Evolutionary conservation across 2,329 filamentous ascomycete genomes (phyloP).

Genomic region (Metarhizium album): DNA sequence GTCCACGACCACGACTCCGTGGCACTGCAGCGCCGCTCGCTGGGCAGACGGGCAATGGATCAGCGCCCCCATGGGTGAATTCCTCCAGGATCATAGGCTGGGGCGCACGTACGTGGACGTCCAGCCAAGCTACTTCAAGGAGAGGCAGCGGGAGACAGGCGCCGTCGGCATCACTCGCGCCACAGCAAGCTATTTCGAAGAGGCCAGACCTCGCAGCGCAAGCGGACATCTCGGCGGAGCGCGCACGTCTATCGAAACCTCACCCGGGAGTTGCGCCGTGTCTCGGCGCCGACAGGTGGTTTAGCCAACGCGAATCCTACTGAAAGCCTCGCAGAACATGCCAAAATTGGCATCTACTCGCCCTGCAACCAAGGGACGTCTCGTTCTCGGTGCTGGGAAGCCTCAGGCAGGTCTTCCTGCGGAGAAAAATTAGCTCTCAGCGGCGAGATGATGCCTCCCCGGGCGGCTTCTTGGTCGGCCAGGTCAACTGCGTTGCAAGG

Average conservation of each 20-base stretch:
- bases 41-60: conserved; percentile 12
- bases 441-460: conserved; percentile 18
- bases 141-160: not conserved
- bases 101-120: conserved; percentile 14
- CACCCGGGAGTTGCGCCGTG: conserved; percentile 17
- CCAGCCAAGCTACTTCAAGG: conserved; percentile 10
- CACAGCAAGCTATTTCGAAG: not conserved
- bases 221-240: conserved; percentile 1
- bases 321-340: conserved; percentile 20
- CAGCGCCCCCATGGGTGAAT: conserved; percentile 15
- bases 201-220: conserved; percentile 2
- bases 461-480: conserved; percentile 16
- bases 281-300: conserved; percentile 24
- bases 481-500: conserved; percentile 21
- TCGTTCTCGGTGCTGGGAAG: conserved; percentile 17
- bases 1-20: conserved; percentile 22
- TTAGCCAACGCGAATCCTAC: conserved; percentile 26
- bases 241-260: not conserved
- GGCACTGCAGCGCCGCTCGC: conserved; percentile 19
- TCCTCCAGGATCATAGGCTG: conserved; percentile 12
- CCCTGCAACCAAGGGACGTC: conserved; percentile 15
- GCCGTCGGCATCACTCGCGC: not conserved
- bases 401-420: conserved; percentile 17
- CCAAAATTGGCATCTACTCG: conserved; percentile 23
- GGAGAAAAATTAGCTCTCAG: conserved; percentile 22